A percentile compares a stretch with the other conserved stretches of the same genome.
These are phyloP conservation scores for Chlorociboria aeruginascens DNA, from an alignment of 495 filamentous ascomycete species.

Conservation along the genomic window DNA sequence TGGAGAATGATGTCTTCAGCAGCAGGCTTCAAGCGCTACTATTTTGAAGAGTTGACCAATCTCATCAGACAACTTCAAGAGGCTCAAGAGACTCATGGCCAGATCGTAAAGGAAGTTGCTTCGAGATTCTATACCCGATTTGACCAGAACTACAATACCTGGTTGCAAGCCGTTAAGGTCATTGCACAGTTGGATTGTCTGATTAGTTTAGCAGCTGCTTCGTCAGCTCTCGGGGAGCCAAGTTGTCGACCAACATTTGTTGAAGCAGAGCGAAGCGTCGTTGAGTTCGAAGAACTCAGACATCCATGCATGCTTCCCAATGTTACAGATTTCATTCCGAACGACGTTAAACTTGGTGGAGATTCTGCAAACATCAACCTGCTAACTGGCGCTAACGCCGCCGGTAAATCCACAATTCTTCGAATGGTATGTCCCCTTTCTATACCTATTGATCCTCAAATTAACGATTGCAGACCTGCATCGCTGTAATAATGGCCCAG, in stretches of 20 bases:
- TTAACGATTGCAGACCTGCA: constrained; percentile 52
- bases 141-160: constrained; percentile 74
- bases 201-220: constrained; percentile 83
- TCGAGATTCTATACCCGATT: constrained; percentile 77
- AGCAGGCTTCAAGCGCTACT: constrained; percentile 83
- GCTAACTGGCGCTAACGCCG: constrained; percentile 92
- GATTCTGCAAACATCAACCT: constrained; percentile 69
- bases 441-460: not conserved
- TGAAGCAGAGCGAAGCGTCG: constrained; percentile 66
- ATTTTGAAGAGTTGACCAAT: constrained; percentile 69
- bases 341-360: constrained; percentile 83
- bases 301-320: constrained; percentile 88
- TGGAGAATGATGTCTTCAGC: constrained; percentile 98
- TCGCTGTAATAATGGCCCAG: constrained; percentile 97
- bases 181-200: constrained; percentile 90
- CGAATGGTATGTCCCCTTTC: constrained; percentile 59
- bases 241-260: constrained; percentile 84
- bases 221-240: constrained; percentile 67
- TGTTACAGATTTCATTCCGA: constrained; percentile 92
- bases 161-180: constrained; percentile 78
- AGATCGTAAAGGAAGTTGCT: constrained; percentile 81
- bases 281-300: constrained; percentile 85
- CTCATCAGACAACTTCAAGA: constrained; percentile 83
- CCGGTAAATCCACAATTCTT: constrained; percentile 96
- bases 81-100: constrained; percentile 85